Evolutionary conservation across 129 eudicot genomes (phyloP).

Genomic region (sunflower (Helianthus annuus)): HanXRQr2.0-SUNRISE NC_035447.2:2349677-2350176

Average conservation of each 20-base stretch:
- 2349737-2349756: not conserved
- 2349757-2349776: not conserved
- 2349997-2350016: conserved; percentile 77
- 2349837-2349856: conserved; percentile 15
- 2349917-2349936: conserved; percentile 88
- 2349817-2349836: not conserved
- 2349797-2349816: not conserved
- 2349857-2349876: conserved; percentile 74
- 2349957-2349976: conserved; percentile 94
- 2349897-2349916: conserved; percentile 87
- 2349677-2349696: conserved; percentile 5
- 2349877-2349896: conserved; percentile 90
- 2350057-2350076: conserved; percentile 76
- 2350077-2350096: conserved; percentile 94
- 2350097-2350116: conserved; percentile 99
- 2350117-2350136: conserved; percentile 89
- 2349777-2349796: not conserved
- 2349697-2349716: not conserved
- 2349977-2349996: conserved; percentile 79
- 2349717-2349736: not conserved
- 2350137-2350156: conserved; percentile 73
- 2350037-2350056: conserved; percentile 79
- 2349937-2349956: conserved; percentile 76
- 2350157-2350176: conserved; percentile 88
- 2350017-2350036: conserved; percentile 80